Evolutionary conservation across 768 basidiomycete species (phyloP), one percentile per base, ranked within the genome.

Genomic region (Sporobolomyces pararoseus): DNA sequence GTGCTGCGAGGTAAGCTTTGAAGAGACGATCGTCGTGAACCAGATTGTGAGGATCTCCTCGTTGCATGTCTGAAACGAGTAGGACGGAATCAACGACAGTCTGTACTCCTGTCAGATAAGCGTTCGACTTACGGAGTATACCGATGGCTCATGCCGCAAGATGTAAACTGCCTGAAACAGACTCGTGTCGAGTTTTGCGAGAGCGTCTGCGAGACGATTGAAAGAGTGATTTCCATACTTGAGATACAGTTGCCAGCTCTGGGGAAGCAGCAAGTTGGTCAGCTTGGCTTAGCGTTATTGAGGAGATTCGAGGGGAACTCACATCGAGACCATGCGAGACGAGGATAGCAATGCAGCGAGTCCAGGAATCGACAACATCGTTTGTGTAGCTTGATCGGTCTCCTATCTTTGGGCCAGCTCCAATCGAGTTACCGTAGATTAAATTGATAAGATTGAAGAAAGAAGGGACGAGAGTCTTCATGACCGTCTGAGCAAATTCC

Each of bases 331-430:
- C 77, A 65, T 85, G 84, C 71, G 84, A 83, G 9, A 88, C 83
- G 21, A 86, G 75, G 23, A 90, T 82, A 64, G 82, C 82, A 1
- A 85, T 86, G 73, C 87, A 90, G 7, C 86, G 85, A 10, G 88
- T 81, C 89, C 89, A 92, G 73, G 86, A 87, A 63, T 85, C 84
- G 37, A 89, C 82, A 82, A 89, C 85, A 32, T 78, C 76, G 73
- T 85, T 85, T 32, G 85, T 82, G 58, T 84, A 83, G 17, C 37
- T 55, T 19, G 37, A 23, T 25, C 71, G 66, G 55, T 73, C 73
- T 27, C 31, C 39, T 17, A 70, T 16, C 2, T 55, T 63, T 13
- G 54, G 59, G 0, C 63, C 66, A 27, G 13, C 74, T 54, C 57
- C 78, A 73, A 64, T 72, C 65, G 57, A 78, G 14, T 57, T 66